A percentile compares a stretch with the other conserved stretches of the same genome.
These are phyloP conservation scores for Stromatinia cepivora DNA, from an alignment of 2,329 filamentous ascomycete species.

Conservation along the genomic window DNA sequence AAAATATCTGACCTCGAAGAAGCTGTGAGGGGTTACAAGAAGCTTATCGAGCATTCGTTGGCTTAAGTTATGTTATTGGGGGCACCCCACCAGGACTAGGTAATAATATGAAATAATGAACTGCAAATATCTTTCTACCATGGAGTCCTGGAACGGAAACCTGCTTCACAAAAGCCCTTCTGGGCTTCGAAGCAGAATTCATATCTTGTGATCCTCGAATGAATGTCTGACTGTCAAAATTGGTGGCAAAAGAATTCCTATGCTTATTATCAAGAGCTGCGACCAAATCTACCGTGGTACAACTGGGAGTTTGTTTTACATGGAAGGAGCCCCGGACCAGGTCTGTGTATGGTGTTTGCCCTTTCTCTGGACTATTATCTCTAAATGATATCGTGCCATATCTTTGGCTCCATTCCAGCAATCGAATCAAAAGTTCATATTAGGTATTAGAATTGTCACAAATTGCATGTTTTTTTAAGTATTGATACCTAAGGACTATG, in stretches of 20 bases:
- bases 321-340: neutral
- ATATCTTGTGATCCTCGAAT: neutral
- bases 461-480: neutral
- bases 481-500: neutral
- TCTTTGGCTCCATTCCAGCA: neutral
- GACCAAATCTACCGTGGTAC: neutral
- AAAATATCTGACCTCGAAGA: conserved; percentile 72
- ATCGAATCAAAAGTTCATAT: neutral
- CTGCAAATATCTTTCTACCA: neutral
- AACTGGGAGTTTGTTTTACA: neutral
- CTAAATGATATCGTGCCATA: neutral
- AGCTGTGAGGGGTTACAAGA: conserved; percentile 78
- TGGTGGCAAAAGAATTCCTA: neutral
- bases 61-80: conserved; percentile 23
- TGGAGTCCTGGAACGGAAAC: neutral
- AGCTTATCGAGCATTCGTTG: conserved; percentile 54
- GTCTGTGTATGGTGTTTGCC: neutral
- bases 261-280: neutral
- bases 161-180: neutral
- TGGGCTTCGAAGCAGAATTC: neutral
- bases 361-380: neutral
- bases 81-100: neutral
- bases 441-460: neutral
- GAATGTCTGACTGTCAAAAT: neutral
- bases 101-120: neutral